These are phyloP conservation scores for Polychaeton citri DNA, from an alignment of 2,329 filamentous ascomycete genomes.

Conservation along the genomic window DNA sequence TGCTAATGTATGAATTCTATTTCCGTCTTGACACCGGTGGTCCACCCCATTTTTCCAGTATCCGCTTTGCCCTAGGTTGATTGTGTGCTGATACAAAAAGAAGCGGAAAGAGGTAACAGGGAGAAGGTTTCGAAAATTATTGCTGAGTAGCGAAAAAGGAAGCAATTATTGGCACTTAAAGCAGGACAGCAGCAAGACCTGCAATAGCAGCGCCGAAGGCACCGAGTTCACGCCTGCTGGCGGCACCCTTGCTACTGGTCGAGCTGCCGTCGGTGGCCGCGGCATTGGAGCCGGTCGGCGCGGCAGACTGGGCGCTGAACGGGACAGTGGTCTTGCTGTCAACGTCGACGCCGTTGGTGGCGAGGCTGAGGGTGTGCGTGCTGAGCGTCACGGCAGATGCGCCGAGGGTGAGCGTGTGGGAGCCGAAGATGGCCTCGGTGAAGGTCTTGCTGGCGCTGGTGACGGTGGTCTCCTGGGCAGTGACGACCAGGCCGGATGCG, in stretches of 20 bases:
- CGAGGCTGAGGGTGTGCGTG: slow-evolving; percentile 6
- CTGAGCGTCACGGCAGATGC: slow-evolving; percentile 8
- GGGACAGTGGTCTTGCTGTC: slow-evolving; percentile 6
- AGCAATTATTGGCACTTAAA: not conserved
- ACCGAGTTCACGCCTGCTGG: not conserved
- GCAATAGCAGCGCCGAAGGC: not conserved
- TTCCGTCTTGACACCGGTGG: too few relatives aligned
- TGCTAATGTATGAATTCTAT: not conserved
- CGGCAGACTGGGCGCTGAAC: slow-evolving; percentile 4
- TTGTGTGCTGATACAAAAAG: too few relatives aligned
- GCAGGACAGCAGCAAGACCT: not conserved
- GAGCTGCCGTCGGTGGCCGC: not conserved
- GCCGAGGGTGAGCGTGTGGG: slow-evolving; percentile 8
- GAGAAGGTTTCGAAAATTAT: not conserved
- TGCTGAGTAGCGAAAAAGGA: not conserved
- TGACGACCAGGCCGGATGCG: slow-evolving; percentile 4
- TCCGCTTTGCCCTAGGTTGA: too few relatives aligned
- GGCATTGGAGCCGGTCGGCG: not conserved
- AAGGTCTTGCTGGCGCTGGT: slow-evolving; percentile 5
- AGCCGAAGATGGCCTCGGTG: slow-evolving; percentile 9
- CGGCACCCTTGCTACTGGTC: not conserved
- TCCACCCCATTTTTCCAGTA: too few relatives aligned
- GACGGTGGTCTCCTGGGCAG: slow-evolving; percentile 6
- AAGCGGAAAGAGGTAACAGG: too few relatives aligned
- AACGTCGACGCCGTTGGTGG: slow-evolving; percentile 6